Base-by-base conservation (phyloP, 768 basidiomycete genomes). In the Gloeopeniophorella convolvens region DNA sequence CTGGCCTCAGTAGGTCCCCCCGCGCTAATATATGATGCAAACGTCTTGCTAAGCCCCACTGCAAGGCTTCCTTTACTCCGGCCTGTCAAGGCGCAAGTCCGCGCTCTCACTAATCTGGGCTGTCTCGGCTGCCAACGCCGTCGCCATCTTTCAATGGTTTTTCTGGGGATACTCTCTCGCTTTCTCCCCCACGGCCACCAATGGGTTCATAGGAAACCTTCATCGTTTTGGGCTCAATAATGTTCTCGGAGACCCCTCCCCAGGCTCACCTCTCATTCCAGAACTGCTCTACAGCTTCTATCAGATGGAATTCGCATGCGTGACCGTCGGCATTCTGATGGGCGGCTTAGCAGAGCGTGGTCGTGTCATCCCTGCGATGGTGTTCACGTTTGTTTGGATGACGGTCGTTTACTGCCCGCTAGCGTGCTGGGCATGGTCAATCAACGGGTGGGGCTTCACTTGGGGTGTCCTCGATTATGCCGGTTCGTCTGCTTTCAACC, bases 391-490 rank as follows among this genome's bases (percentile, higher is more conserved):
- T 67, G 55, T 82, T 46, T 96, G 91, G 92, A 71, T 83, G 62
- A 93, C 90, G 5, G 56, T 93, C 44, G 89, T 93, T 15, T 92
- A 93, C 65, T 89, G 86, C 60, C 89, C 89, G 8, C 73, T 94
- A 51, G 90, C 89, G 27, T 85, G 77, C 64, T 93, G 90, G 88
- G 76, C 77, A 2, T 94, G 90, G 90, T 79, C 79, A 44, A 57
- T 69, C 0, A 80, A 85, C 52, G 91, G 92, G 2, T 96, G 92
- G 92, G 84, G 77, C 6, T 85, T 82, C 66, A 80, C 78, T 58
- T 87, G 81, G 76, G 92, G 92, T 13, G 85, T 87, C 23, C 72
- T 89, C 40, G 90, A 95, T 65, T 96, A 88, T 63, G 90, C 92
- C 47, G 90, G 89, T 75, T 62, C 61, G 71, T 60, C 40, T 18